A percentile compares a stretch with the other conserved stretches of the same genome.
These are phyloP conservation scores for Prillingera fragicola DNA, from an alignment of 1,284 basidiomycete genomes.

Conservation along the genomic window DNA sequence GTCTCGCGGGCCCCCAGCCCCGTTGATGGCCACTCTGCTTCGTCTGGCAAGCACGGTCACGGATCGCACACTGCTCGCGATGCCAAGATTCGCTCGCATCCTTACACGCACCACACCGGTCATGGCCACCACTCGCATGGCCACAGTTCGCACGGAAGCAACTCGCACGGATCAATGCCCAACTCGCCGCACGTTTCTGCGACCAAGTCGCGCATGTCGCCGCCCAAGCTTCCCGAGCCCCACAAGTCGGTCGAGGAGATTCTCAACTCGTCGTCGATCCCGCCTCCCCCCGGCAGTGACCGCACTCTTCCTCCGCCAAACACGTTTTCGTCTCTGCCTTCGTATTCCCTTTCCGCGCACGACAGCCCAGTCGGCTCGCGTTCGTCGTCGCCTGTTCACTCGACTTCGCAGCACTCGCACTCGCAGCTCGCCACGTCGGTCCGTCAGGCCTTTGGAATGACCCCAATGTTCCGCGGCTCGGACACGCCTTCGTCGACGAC, in stretches of 20 bases:
- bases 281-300: constrained; percentile 37
- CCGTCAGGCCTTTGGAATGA: constrained; percentile 80
- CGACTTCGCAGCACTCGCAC: constrained; percentile 10
- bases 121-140: constrained; percentile 14
- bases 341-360: constrained; percentile 40
- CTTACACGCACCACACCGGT: constrained; percentile 28
- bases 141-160: constrained; percentile 9
- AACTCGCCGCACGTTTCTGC: constrained; percentile 35
- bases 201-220: constrained; percentile 36
- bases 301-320: constrained; percentile 44
- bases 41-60: constrained; percentile 45
- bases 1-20: constrained; percentile 40
- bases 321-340: constrained; percentile 30
- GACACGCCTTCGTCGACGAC: constrained; percentile 13
- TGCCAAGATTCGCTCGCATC: constrained; percentile 45
- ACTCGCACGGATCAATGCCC: constrained; percentile 29
- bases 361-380: constrained; percentile 40
- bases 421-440: constrained; percentile 54
- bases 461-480: constrained; percentile 60
- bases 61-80: constrained; percentile 42
- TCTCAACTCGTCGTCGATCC: constrained; percentile 43
- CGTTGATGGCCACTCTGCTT: constrained; percentile 43
- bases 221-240: constrained; percentile 28
- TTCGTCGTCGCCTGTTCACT: constrained; percentile 37
- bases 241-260: constrained; percentile 48